phyloP scores from a whole-genome alignment of 2,329 filamentous ascomycete species.

The Alternaria gaisen region DNA sequence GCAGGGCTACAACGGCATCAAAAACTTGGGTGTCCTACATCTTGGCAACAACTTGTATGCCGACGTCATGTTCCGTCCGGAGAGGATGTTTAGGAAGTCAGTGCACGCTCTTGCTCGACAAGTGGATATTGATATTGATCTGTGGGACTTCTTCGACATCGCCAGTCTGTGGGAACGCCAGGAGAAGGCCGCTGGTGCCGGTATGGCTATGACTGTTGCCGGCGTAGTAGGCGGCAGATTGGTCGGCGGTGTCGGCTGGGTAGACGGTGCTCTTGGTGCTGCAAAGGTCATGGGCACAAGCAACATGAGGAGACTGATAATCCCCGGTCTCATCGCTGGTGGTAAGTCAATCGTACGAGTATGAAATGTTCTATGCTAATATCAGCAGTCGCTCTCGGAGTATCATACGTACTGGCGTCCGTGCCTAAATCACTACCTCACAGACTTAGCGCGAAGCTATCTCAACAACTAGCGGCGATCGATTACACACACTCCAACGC shows the following conservation, averaged over 20 bases:
- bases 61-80: constrained; percentile 85
- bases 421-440: constrained; percentile 90
- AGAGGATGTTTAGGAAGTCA: constrained; percentile 92
- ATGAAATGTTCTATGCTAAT: constrained; percentile 13
- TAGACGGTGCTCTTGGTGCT: constrained; percentile 85
- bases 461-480: constrained; percentile 77
- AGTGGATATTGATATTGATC: constrained; percentile 85
- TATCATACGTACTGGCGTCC: constrained; percentile 82
- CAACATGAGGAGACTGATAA: constrained; percentile 79
- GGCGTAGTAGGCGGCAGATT: constrained; percentile 84
- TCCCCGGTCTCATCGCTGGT: constrained; percentile 81
- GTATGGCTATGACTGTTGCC: constrained; percentile 91
- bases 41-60: constrained; percentile 82
- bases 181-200: constrained; percentile 92
- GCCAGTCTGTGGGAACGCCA: constrained; percentile 83
- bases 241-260: constrained; percentile 85
- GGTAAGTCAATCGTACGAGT: constrained; percentile 65
- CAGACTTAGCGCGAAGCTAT: constrained; percentile 85
- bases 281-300: constrained; percentile 82
- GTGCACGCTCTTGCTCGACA: constrained; percentile 83
- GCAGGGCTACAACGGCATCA: constrained; percentile 83
- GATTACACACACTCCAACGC: constrained; percentile 95
- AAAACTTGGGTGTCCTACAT: constrained; percentile 86
- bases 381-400: constrained; percentile 71
- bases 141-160: constrained; percentile 94